These are phyloP conservation scores for Solanum microdontum DNA, from an alignment of 257 asterid genomes.

Conservation along the genomic window DNA sequence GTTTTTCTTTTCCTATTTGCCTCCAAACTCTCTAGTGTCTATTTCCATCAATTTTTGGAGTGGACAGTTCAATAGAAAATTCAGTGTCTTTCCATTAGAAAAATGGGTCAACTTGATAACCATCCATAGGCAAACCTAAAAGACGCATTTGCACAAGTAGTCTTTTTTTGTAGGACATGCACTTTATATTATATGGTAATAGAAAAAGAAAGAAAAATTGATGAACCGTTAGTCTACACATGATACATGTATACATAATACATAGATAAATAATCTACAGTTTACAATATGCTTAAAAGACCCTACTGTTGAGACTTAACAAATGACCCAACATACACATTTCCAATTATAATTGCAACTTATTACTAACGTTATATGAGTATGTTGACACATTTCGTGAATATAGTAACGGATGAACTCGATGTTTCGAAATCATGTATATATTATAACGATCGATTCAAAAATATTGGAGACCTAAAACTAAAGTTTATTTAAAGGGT, in stretches of 20 bases:
- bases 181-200: background rate
- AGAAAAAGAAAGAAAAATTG: too few relatives aligned
- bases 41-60: background rate
- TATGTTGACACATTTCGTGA: conserved; percentile 1
- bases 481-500: background rate
- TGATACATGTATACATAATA: too few relatives aligned
- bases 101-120: background rate
- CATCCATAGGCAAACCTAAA: background rate
- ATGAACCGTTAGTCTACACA: too few relatives aligned
- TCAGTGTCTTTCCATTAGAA: background rate
- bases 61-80: background rate
- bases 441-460: background rate
- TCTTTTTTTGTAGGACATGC: background rate
- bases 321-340: background rate
- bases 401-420: background rate
- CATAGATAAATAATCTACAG: background rate
- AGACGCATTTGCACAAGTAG: background rate
- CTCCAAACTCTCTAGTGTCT: background rate
- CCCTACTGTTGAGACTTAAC: too few relatives aligned
- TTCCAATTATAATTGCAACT: background rate
- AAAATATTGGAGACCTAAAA: background rate
- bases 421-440: background rate
- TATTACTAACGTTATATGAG: background rate
- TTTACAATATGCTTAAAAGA: background rate
- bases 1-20: background rate